Percentiles rank a stretch among this genome's conserved stretches.
Conservation (phyloP, 1,284 basidiomycete species). For the Porphyrellus sp. region DNA sequence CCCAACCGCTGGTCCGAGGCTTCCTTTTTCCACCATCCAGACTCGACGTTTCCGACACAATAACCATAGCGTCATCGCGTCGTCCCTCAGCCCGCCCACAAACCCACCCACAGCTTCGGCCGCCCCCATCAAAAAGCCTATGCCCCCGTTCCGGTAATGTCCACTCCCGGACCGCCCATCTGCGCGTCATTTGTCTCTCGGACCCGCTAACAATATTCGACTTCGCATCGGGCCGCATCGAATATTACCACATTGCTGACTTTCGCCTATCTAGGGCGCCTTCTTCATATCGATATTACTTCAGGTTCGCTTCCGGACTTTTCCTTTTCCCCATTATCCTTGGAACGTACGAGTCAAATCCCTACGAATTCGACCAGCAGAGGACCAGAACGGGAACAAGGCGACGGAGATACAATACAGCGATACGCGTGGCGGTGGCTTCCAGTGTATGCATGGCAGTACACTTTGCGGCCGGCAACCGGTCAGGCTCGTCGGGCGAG, state of each 20-base stretch:
- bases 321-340: background rate
- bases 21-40: constrained; percentile 10
- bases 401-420: too few species aligned
- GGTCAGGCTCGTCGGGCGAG: background rate
- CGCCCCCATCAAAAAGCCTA: constrained; percentile 20
- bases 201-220: constrained; percentile 21
- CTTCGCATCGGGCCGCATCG: background rate
- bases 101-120: constrained; percentile 3
- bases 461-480: constrained; percentile 1
- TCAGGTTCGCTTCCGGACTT: constrained; percentile 21
- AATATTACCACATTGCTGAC: constrained; percentile 21
- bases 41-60: background rate
- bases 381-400: too few species aligned
- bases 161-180: constrained; percentile 3
- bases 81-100: background rate
- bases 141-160: constrained; percentile 7
- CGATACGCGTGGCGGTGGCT: constrained; percentile 16
- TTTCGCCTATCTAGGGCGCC: background rate
- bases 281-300: constrained; percentile 7
- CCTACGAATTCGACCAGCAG: background rate
- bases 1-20: constrained; percentile 8
- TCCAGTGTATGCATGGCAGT: constrained; percentile 15
- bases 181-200: constrained; percentile 13
- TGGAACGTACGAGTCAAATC: background rate
- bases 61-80: background rate